Conservation (phyloP, 805 yeast species). For the Teunomyces atbi region DNA sequence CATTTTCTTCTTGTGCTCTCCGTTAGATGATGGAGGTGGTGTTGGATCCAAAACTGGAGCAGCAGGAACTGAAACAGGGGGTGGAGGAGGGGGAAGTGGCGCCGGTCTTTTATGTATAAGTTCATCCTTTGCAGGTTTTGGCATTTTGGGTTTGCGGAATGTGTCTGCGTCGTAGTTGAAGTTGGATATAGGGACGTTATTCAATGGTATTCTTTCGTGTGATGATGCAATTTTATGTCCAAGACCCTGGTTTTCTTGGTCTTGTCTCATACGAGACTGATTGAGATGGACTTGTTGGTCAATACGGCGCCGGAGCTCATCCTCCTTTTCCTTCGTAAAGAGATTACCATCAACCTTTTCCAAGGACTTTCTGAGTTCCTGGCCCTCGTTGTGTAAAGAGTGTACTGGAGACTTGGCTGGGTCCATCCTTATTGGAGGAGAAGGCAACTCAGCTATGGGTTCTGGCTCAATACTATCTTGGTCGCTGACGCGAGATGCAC, state of each 20-base stretch:
- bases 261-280: neutral
- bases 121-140: constrained; percentile 11
- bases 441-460: constrained; percentile 2
- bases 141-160: constrained; percentile 36
- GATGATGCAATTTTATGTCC: neutral
- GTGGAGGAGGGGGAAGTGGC: constrained; percentile 2
- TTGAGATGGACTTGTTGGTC: constrained; percentile 21
- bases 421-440: neutral
- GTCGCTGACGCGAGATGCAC: constrained; percentile 33
- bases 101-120: neutral
- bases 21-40: constrained; percentile 9
- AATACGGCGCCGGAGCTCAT: constrained; percentile 23
- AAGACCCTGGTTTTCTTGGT: constrained; percentile 5
- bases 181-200: constrained; percentile 13
- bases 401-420: neutral
- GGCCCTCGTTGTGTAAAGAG: neutral
- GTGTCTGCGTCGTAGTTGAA: constrained; percentile 18
- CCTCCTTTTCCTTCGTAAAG: constrained; percentile 18
- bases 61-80: neutral
- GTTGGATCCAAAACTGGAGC: neutral
- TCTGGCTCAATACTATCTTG: constrained; percentile 4
- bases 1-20: constrained; percentile 23
- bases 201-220: constrained; percentile 17
- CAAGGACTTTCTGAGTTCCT: neutral
- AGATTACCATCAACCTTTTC: constrained; percentile 1